Percentiles rank a stretch among this genome's conserved stretches.
These are phyloP conservation scores for Multifurca ochricompacta DNA, from an alignment of 768 basidiomycete species.

Conservation along the genomic window DNA sequence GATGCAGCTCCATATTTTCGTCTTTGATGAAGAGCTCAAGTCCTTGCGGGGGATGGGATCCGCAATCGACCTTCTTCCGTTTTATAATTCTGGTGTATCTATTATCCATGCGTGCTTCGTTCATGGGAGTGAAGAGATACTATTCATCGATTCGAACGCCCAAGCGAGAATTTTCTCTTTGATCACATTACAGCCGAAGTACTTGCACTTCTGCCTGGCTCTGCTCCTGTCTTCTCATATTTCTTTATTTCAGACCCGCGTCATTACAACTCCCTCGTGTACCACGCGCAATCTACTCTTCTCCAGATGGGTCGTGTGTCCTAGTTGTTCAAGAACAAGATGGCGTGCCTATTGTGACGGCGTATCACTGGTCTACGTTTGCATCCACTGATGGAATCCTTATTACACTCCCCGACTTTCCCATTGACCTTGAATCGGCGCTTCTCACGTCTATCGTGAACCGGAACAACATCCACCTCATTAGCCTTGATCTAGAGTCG, in stretches of 20 bases:
- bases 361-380: constrained; percentile 52
- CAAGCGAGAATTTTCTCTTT: constrained; percentile 46
- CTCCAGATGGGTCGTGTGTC: constrained; percentile 52
- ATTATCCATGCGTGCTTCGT: constrained; percentile 40
- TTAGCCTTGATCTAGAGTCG: constrained; percentile 32
- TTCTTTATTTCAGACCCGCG: constrained; percentile 35
- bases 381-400: constrained; percentile 40
- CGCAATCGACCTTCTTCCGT: constrained; percentile 34
- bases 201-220: not conserved
- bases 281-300: constrained; percentile 35
- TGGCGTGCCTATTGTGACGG: constrained; percentile 23
- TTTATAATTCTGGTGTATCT: constrained; percentile 30
- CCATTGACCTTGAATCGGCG: constrained; percentile 20
- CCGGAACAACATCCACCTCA: constrained; percentile 36
- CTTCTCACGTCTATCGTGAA: constrained; percentile 40
- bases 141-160: constrained; percentile 39
- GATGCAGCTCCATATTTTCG: constrained; percentile 38
- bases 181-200: constrained; percentile 49
- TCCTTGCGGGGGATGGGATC: constrained; percentile 37
- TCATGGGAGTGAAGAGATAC: constrained; percentile 44
- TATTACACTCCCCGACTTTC: constrained; percentile 28
- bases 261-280: constrained; percentile 32
- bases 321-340: constrained; percentile 28
- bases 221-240: not conserved
- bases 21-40: constrained; percentile 39